Evolutionary conservation across 1,284 basidiomycete species (phyloP), one percentile per base, ranked within the genome.

Genomic region (Dichomitus squalens): DNA sequence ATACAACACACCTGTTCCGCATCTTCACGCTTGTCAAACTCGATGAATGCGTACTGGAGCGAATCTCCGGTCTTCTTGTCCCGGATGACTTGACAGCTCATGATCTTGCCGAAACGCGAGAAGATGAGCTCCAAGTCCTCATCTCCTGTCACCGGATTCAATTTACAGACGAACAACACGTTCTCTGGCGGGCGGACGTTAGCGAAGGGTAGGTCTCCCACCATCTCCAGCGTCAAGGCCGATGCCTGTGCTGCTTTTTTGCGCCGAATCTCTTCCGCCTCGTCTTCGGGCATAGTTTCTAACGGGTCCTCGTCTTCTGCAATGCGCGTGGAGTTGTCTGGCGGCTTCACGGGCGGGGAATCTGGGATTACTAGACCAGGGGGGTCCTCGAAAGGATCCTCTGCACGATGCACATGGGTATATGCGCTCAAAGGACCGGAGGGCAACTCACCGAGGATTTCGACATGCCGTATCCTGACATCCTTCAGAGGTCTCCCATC

Each of bases 51-150:
- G 72, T 99, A 99, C 72, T 99, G 96, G 59, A 99, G 75, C 40
- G 91, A 94, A 73, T 99, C 97, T 0, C 96, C 96, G 5, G 95
- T 96, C 74, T 89, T 92, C 73, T 95, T 96, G 73, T 99, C 96
- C 52, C 93, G 80, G 64, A 99, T 96, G 50, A 99, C 92, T 72
- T 99, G 96, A 75, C 97, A 99, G 67, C 92, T 95, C 82, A 98
- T 88, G 67, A 99, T 98, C 31, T 84, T 83, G 16, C 97, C 96
- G 68, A 99, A 99, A 21, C 97, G 81, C 36, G 92, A 95, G 71
- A 99, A 99, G 60, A 99, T 99, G 51, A 99, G 85, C 71, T 99
- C 96, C 43, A 99, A 78, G 74, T 99, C 97, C 68, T 98, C 96
- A 70, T 96, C 94, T 54, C 91, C 80, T 20, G 96, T 98, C 29